These are phyloP conservation scores for Cercospora beticola DNA, from an alignment of 2,329 filamentous ascomycete species.

Conservation along the genomic window DNA sequence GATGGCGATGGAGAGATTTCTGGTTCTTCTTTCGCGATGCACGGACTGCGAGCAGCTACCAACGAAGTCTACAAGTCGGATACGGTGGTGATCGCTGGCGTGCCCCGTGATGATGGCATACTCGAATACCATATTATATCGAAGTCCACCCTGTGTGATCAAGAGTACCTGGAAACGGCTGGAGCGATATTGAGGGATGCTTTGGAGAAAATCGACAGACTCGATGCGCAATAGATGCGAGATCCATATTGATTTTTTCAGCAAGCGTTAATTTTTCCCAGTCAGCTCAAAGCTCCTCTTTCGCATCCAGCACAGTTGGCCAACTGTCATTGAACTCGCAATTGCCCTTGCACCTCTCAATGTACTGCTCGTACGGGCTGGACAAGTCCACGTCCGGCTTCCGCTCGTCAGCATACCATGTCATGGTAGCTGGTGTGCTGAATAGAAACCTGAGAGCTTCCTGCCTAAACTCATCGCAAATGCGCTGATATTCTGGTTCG, in stretches of 20 bases:
- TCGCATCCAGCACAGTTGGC: neutral
- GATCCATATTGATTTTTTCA: neutral
- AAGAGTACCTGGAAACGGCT: neutral
- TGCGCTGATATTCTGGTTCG: neutral
- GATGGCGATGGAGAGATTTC: neutral
- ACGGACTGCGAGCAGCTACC: neutral
- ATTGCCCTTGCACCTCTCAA: neutral
- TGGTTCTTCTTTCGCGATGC: neutral
- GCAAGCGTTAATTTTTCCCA: neutral
- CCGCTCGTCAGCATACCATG: neutral
- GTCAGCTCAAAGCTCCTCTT: neutral
- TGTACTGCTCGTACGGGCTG: neutral
- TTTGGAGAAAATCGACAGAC: neutral
- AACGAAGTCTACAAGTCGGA: neutral
- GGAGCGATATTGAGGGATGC: neutral
- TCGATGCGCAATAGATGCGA: neutral
- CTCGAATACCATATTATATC: neutral
- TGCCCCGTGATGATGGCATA: neutral
- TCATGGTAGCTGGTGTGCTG: neutral
- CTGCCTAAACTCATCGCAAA: neutral
- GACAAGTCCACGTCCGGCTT: neutral
- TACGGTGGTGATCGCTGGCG: neutral
- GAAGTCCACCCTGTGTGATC: neutral
- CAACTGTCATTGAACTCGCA: neutral
- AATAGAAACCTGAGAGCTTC: neutral